These are phyloP conservation scores for Dendrobium nobile DNA, from an alignment of 106 monocot species.

Conservation along the genomic window DNA sequence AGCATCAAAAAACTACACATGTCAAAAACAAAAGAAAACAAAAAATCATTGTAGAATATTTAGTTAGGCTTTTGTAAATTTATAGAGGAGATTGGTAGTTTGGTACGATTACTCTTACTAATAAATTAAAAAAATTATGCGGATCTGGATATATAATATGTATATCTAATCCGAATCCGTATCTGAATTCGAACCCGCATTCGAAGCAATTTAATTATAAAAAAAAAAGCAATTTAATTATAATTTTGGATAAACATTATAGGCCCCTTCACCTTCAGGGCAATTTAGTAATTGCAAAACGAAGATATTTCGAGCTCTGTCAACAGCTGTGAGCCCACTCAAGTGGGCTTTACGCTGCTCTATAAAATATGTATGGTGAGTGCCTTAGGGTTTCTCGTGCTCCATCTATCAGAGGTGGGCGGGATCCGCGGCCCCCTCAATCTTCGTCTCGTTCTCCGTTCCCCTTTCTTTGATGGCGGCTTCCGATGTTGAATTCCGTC, in stretches of 20 bases:
- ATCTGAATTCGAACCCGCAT: no score
- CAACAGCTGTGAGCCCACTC: neutral
- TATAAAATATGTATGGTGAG: neutral
- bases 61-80: no score
- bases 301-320: neutral
- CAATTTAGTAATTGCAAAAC: neutral
- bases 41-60: no score
- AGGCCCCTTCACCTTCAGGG: neutral
- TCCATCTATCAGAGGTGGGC: constrained; percentile 15
- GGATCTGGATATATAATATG: no score
- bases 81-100: no score
- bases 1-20: no score
- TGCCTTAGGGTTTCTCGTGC: constrained; percentile 20
- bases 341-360: neutral
- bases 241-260: neutral
- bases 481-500: constrained; percentile 51
- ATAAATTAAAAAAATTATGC: no score
- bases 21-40: no score
- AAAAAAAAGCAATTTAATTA: no score
- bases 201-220: no score
- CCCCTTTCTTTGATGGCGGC: constrained; percentile 17
- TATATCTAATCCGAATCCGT: no score
- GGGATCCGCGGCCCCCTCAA: constrained; percentile 16
- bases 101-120: no score
- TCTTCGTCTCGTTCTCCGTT: neutral